Base-by-base conservation (phyloP, 768 basidiomycete genomes). In the Leccinum pellstonianum region DNA sequence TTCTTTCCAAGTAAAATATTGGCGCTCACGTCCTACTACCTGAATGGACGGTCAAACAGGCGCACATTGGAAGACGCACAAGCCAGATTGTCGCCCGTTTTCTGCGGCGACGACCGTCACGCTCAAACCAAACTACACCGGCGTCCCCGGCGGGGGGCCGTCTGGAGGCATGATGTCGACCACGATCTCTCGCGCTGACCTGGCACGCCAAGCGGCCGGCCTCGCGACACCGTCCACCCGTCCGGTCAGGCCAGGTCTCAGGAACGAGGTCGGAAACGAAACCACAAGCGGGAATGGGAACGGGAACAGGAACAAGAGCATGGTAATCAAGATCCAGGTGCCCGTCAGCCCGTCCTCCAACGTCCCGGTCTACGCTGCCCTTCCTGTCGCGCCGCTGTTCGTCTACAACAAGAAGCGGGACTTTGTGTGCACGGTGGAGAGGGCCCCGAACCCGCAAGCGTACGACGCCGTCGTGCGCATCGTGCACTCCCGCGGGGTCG, bases 281-380 rank as follows among this genome's bases (percentile, higher is more conserved):
- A 11, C 6, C 43, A 46, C 43, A 12, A 46, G 19, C 11, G 19
- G 43, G 11, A 21, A 21, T 6, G 43, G 11, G 54, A 60, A 6
- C 46, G 57, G 0, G 70, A 68, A 41, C 38, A 41, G 9, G 23
- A 68, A 70, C 57, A 83, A 83, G 70, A 68, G 66, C 38, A 68
- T 84, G 62, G 69, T 84, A 53, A 74, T 86, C 73, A 86, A 86
- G 69, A 73, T 84, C 0, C 84, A 86, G 63, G 72, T 82, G 0
- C 80, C 83, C 0, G 71, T 71, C 50, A 60, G 57, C 41, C 54
- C 57, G 2, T 14, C 1, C 7, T 11, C 37, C 21, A 58, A 58
- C 43, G 61, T 1, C 23, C 60, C 64, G 15, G 7, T 50, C 50
- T 21, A 27, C 7, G 23, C 62, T 23, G 58, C 17, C 25, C 41